Evolutionary conservation across 345 rosid genomes (phyloP), one percentile per base, ranked within the genome.

Genomic region (Noccaea bulbosa): DNA sequence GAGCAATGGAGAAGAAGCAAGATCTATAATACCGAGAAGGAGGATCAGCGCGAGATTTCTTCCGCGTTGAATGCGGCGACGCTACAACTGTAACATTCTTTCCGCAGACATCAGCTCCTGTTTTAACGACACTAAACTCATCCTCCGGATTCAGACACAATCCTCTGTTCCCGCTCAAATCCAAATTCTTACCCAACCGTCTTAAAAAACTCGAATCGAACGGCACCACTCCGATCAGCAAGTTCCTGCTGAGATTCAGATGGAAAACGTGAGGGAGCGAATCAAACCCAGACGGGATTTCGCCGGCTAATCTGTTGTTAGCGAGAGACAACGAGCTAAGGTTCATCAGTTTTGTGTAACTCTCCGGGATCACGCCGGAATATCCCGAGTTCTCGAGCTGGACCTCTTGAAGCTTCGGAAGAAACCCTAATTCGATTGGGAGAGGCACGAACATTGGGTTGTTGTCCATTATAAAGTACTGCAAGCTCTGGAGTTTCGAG

Each of bases 401-500:
- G 14, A 92, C 82, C 78, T 92, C 98, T 74, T 88, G 93, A 11
- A 92, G 80, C 62, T 82, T 88, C 63, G 65, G 77, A 1, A 90
- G 77, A 24, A 62, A 62, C 3, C 95, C 88, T 50, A 90, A 63
- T 65, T 83, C 93, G 1, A n/a, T 46, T 0, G 98, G 98, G 12
- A 92, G 74, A 37, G 91, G 71, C 5, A 72, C 69, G 73, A 61
- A 73, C 88, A 92, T 84, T 17, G 93, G 95, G 70, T 92, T 92
- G 44, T 87, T 87, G 65, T 90, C 98, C 96, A 92, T 86, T 50
- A 92, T 80, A 56, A 92, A 84, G 81, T 87, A 92, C 71, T 92
- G 95, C 52, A 92, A 80, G 57, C 72, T 82, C 65, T 82, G 81
- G 9, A 92, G 79, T 52, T 85, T 90, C 2, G 72, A 61, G 66